Percentiles rank a stretch among this genome's conserved stretches.
Evolutionary conservation across 2,329 filamentous ascomycete species (phyloP).

Genomic region (Epichloe baconii): DNA sequence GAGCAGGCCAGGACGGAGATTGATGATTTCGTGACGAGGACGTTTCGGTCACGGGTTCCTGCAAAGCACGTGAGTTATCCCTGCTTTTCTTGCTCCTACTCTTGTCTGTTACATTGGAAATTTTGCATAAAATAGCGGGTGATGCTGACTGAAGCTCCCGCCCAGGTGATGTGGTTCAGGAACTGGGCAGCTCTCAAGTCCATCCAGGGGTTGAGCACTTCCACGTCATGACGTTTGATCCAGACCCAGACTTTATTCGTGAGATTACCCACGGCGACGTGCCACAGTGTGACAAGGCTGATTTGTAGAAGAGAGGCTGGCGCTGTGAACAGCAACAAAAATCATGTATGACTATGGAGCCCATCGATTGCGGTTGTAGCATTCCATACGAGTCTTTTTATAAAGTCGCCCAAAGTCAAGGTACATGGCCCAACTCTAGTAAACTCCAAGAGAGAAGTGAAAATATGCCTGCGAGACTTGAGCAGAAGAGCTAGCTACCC

Average conservation of each 20-base stretch:
- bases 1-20: conserved; percentile 49
- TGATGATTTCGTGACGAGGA: conserved; percentile 53
- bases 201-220: conserved; percentile 85
- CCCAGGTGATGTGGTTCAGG: conserved; percentile 36
- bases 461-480: too few species aligned
- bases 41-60: conserved; percentile 45
- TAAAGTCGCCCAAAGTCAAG: too few species aligned
- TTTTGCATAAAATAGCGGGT: neutral
- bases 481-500: too few species aligned
- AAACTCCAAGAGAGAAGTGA: too few species aligned
- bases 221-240: conserved; percentile 79
- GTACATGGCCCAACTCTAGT: too few species aligned
- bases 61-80: conserved; percentile 35
- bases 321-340: too few species aligned
- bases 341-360: too few species aligned
- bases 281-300: conserved; percentile 40
- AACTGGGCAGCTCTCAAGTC: conserved; percentile 83
- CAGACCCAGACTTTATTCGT: conserved; percentile 55
- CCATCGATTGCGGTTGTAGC: too few species aligned
- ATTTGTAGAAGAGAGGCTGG: conserved; percentile 4
- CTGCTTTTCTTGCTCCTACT: neutral
- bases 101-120: neutral
- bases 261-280: conserved; percentile 63
- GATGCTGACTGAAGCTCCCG: neutral
- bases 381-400: too few species aligned